Conservation (phyloP, 2,329 filamentous ascomycete species). For the Beauveria brongniartii region DNA sequence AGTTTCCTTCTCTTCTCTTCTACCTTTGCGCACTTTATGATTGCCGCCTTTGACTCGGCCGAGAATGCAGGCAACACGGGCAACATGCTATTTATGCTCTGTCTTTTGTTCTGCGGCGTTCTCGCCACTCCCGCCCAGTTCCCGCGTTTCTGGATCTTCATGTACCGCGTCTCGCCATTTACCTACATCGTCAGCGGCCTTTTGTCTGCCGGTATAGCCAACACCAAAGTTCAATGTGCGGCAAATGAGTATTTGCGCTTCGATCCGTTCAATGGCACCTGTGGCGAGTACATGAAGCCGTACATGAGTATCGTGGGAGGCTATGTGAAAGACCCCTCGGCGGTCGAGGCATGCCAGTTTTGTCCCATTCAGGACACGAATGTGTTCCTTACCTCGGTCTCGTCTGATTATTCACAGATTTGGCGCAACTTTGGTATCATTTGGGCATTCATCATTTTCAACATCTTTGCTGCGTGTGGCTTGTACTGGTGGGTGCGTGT, state of each 20-base stretch:
- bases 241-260: slow-evolving; percentile 58
- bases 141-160: slow-evolving; percentile 74
- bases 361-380: slow-evolving; percentile 48
- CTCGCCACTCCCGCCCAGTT: slow-evolving; percentile 54
- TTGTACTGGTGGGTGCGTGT: slow-evolving; percentile 39
- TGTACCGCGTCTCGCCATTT: slow-evolving; percentile 63
- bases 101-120: slow-evolving; percentile 69
- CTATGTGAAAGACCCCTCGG: slow-evolving; percentile 40
- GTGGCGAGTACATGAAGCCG: slow-evolving; percentile 45
- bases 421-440: slow-evolving; percentile 64
- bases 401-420: slow-evolving; percentile 46
- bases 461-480: slow-evolving; percentile 39
- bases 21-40: slow-evolving; percentile 72
- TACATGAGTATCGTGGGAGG: slow-evolving; percentile 46
- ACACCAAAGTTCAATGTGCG: slow-evolving; percentile 57
- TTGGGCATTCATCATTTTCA: slow-evolving; percentile 52
- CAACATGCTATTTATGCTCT: slow-evolving; percentile 65
- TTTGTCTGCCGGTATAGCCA: slow-evolving; percentile 61
- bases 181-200: slow-evolving; percentile 73
- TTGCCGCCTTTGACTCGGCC: slow-evolving; percentile 66
- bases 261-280: slow-evolving; percentile 58
- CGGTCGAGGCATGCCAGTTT: slow-evolving; percentile 45
- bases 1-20: slow-evolving; percentile 72
- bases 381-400: slow-evolving; percentile 37
- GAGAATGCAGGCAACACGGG: slow-evolving; percentile 70